A percentile compares a stretch with the other conserved stretches of the same genome.
Conservation (phyloP, 2,329 filamentous ascomycete genomes). For the Capronia epimyces region DNA sequence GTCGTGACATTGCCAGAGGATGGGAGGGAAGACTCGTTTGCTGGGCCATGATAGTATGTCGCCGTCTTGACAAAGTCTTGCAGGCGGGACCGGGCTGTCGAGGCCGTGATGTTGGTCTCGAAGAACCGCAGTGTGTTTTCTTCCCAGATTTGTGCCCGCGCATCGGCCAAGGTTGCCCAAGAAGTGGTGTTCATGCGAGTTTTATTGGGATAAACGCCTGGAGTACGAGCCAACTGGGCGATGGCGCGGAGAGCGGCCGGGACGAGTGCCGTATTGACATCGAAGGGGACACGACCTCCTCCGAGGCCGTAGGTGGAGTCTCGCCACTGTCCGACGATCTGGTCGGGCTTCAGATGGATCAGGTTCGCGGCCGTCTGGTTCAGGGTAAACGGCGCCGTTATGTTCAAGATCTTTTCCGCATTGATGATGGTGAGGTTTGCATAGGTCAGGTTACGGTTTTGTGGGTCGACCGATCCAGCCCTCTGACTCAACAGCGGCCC, state of each 20-base stretch:
- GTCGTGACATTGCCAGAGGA: constrained; percentile 42
- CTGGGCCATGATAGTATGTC: constrained; percentile 42
- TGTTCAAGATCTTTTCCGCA: constrained; percentile 54
- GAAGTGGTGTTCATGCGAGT: constrained; percentile 15
- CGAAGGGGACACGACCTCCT: constrained; percentile 58
- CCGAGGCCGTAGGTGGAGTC: constrained; percentile 58
- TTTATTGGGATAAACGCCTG: constrained; percentile 49
- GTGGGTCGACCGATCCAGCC: constrained; percentile 46
- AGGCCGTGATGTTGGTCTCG: constrained; percentile 41
- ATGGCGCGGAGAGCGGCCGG: constrained; percentile 59
- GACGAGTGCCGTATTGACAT: constrained; percentile 59
- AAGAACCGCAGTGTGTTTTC: constrained; percentile 57
- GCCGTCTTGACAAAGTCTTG: constrained; percentile 44
- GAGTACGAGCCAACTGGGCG: constrained; percentile 43
- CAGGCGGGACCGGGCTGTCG: constrained; percentile 46
- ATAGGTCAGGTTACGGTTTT: constrained; percentile 53
- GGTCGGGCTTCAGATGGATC: constrained; percentile 51
- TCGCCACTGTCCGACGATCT: constrained; percentile 59
- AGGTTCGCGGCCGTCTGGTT: constrained; percentile 52
- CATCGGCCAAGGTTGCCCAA: constrained; percentile 36
- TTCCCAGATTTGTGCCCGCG: constrained; percentile 58
- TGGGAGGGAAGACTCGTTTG: constrained; percentile 41
- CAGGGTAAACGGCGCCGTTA: constrained; percentile 50
- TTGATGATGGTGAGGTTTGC: constrained; percentile 48
- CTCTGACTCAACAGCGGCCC: constrained; percentile 35